Evolutionary conservation across 805 yeast genomes (phyloP), one percentile per base, ranked within the genome.

Genomic region (Teunomyces gatunensis): DNA sequence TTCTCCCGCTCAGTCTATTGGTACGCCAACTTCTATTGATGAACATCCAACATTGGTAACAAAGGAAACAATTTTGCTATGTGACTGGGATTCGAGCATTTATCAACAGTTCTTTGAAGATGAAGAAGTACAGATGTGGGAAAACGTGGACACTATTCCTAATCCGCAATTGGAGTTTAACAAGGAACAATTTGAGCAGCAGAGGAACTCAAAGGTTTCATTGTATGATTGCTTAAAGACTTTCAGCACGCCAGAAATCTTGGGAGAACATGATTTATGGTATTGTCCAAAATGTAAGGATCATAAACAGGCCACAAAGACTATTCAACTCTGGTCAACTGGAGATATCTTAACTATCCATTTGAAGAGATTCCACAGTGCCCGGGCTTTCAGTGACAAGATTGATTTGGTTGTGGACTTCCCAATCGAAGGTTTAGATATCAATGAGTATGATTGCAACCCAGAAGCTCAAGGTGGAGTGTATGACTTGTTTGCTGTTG

Each of bases 301-400:
- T 45, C 96, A 89, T 58, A 80, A 90, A 49, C 89, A 87, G 55
- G 98, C 98, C 0, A 83, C 95, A 1, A 92, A 94, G 59, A 85
- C 88, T 39, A 85, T 94, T 46, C 95, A 90, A 64, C 69, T 92
- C 15, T 94, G 98, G 98, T 79, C 83, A n/a, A 83, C 88, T 0
- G 98, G 98, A 0, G 97, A 94, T 61, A 81, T 94, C 25, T 73
- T 94, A 52, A 83, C 95, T 0, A 85, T 92, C 44, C 98, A 94
- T 64, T 74, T 92, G 61, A 94, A 92, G 63, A 74, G 99, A 54
- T 92, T 92, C 67, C 90, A 89, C 56, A 87, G 84, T 56, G 87
- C 88, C 30, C 71, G 90, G 46, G 83, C 90, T 32, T 84, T 89
- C 55, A 84, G 97, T 61, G 97, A 91, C 60, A 92, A 92, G 68